Conservation (phyloP, 129 eudicot genomes). For the Centella asiatica region DNA sequence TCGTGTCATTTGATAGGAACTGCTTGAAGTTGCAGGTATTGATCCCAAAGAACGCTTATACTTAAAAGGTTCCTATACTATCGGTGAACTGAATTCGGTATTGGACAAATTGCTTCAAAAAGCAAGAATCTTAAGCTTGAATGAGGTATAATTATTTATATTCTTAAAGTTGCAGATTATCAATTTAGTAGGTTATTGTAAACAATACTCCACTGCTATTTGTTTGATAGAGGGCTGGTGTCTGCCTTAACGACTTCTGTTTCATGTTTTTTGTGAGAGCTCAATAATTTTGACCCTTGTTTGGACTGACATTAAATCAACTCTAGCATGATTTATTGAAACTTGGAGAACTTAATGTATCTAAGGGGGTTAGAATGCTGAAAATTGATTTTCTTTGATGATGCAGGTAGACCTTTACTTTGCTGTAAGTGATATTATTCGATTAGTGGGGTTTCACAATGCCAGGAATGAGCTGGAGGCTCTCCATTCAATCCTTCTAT, state of each 20-base stretch:
- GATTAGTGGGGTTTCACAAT: conserved; percentile 31
- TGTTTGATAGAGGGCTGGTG: neutral
- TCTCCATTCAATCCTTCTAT: conserved; percentile 42
- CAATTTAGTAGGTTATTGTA: neutral
- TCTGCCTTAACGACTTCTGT: neutral
- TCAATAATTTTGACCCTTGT: no score
- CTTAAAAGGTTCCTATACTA: conserved; percentile 26
- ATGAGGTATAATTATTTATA: conserved; percentile 45
- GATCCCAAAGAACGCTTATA: conserved; percentile 23
- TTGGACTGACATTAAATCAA: neutral
- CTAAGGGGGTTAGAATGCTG: neutral
- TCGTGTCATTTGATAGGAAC: conserved; percentile 27
- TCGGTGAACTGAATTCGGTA: conserved; percentile 23
- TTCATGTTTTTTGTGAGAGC: neutral
- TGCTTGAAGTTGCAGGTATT: conserved; percentile 43
- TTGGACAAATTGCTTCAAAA: conserved; percentile 45
- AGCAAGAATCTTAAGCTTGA: conserved; percentile 53
- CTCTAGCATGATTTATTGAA: neutral
- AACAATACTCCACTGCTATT: neutral
- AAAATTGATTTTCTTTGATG: conserved; percentile 3
- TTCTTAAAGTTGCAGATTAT: neutral
- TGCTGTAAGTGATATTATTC: conserved; percentile 34
- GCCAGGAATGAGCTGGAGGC: conserved; percentile 78
- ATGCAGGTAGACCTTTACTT: conserved; percentile 79
- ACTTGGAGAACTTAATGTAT: neutral